Base-by-base conservation (phyloP, 345 rosid genomes). In the Citrus mangshanensis region DNA sequence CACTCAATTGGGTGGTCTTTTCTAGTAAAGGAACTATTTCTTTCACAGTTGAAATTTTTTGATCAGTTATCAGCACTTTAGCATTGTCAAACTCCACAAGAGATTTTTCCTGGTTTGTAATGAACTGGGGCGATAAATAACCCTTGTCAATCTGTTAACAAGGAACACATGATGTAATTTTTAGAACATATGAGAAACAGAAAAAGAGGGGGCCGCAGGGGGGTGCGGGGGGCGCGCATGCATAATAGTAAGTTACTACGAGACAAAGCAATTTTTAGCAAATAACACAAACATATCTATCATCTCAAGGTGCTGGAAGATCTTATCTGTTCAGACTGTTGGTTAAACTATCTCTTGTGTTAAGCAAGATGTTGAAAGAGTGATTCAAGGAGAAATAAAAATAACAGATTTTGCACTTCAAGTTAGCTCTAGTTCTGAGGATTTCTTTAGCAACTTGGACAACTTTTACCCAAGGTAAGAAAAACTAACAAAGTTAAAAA, bases 61-160 rank as follows among this genome's bases (percentile, higher is more conserved):
- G 93, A 85, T 93, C 99, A 4, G 95, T 92, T 68, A 95, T 95
- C 14, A 92, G 88, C 76, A 91, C 88, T 83, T 76, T 95, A 66
- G 95, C 86, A 82, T 93, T 92, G 77, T 89, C 95, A 79, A 95
- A 93, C 84, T 92, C 95, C 84, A 93, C 93, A 9, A 76, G 77
- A 78, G 93, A 91, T 58, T 83, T 93, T 42, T 89, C 96, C 74
- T 86, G 95, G 79, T 93, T 95, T 49, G 96, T 92, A 66, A 95
- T 88, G 93, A 95, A 95, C 3, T 83, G 91, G 14, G 95, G 89
- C 0, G 92, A 92, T 89, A 91, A 91, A 72, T 88, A 91, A 59
- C 97, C 99, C 91, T 90, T 90, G 81, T 95, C 96, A 83, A 93
- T 78, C 98, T 92, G 89, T 68, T 42, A 49, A 85, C 67, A 87